These are phyloP conservation scores for Plasmodium gonderi DNA, from an alignment of 169 alveolate species.

Conservation along the genomic window DNA sequence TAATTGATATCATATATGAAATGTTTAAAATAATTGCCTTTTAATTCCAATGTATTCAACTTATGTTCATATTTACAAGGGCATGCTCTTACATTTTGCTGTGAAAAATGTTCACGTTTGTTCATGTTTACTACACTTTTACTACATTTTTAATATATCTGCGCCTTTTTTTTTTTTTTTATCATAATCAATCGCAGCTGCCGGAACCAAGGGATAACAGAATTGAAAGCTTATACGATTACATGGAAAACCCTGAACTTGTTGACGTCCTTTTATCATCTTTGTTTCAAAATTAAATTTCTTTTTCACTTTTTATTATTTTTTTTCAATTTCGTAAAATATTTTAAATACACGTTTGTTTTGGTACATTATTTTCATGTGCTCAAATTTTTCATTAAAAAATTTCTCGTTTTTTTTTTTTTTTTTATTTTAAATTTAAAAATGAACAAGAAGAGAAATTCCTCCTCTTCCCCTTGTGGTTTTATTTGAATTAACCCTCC, in stretches of 20 bases:
- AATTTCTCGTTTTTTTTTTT: not conserved
- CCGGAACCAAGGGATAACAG: constrained; percentile 53
- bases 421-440: not conserved
- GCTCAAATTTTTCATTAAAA: not conserved
- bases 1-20: not conserved
- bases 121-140: not conserved
- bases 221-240: constrained; percentile 28
- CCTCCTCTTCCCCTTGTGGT: too few species aligned
- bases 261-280: constrained; percentile 63
- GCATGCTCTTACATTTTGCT: not conserved
- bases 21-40: not conserved
- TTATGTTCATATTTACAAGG: not conserved
- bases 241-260: constrained; percentile 63
- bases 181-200: not conserved
- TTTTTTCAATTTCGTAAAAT: not conserved
- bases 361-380: not conserved
- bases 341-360: not conserved
- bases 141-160: not conserved
- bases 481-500: too few species aligned
- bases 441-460: too few species aligned
- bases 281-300: constrained; percentile 55
- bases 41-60: not conserved
- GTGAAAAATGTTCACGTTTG: not conserved
- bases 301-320: not conserved
- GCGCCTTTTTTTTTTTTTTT: not conserved